Percentiles rank a stretch among this genome's conserved stretches.
Evolutionary conservation across 257 asterid genomes (phyloP).

Genomic region (Ophiorrhiza pumila): DNA sequence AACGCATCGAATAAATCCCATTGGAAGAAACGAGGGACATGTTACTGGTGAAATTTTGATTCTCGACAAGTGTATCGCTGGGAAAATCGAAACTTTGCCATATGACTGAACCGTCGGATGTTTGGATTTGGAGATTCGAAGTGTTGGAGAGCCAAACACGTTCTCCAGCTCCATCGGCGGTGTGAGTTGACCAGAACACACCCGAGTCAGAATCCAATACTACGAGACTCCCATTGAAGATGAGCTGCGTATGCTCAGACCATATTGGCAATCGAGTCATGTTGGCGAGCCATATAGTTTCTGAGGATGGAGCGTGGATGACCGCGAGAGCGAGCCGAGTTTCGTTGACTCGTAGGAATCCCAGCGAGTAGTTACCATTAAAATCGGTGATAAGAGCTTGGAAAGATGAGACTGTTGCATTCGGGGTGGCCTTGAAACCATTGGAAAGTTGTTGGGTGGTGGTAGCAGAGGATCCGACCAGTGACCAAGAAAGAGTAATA

Average conservation of each 20-base stretch:
- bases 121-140: constrained; percentile 57
- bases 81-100: constrained; percentile 92
- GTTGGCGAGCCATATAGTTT: constrained; percentile 57
- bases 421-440: constrained; percentile 63
- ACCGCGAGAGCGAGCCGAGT: constrained; percentile 48
- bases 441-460: constrained; percentile 32
- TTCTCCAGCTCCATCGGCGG: constrained; percentile 49
- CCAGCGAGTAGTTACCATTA: constrained; percentile 64
- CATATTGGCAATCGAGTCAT: constrained; percentile 48
- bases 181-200: constrained; percentile 73
- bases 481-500: constrained; percentile 13
- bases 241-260: constrained; percentile 45
- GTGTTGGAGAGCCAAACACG: constrained; percentile 67
- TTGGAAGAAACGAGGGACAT: constrained; percentile 64
- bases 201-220: constrained; percentile 58
- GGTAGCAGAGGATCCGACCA: constrained; percentile 27
- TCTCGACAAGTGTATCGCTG: constrained; percentile 77
- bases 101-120: constrained; percentile 17
- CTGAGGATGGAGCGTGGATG: constrained; percentile 62
- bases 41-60: constrained; percentile 62
- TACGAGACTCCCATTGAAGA: constrained; percentile 72
- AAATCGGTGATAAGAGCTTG: constrained; percentile 66
- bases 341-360: constrained; percentile 59
- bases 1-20: constrained; percentile 66
- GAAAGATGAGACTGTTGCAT: constrained; percentile 40